Base-by-base conservation (phyloP, 1,139 yeast genomes). In the Pneumocystis carinii region DNA sequence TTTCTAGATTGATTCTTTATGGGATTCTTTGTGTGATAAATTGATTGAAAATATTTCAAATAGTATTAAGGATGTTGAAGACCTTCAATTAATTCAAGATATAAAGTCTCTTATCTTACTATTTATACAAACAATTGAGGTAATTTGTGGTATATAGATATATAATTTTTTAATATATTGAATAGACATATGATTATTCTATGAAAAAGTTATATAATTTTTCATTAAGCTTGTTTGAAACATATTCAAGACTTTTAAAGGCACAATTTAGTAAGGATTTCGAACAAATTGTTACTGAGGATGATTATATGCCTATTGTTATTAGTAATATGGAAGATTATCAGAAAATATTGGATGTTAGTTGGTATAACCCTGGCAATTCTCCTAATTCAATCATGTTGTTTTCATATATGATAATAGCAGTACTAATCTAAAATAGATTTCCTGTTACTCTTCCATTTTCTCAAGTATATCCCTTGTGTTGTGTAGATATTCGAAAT, bases 241-340 rank as follows among this genome's bases (percentile, higher is more conserved):
- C 82, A 67, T 86, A 81, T 70, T 83, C 88, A 12, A 79, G 80
- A 3, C 76, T 80, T 38, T 74, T 84, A 53, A 79, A 83, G 24
- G 76, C 76, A 66, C 79, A 80, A 29, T 90, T 90, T 73, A 78
- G 82, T 58, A 73, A 73, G 36, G 85, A 84, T 63, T 90, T 89
- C 73, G 75, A 78, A 59, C 79, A 79, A 17, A 77, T 85, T 8
- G 81, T 90, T 59, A 82, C 83, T 67, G 85, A 86, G 32, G 97
- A 90, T 72, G 95, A 88, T 70, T 88, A 89, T 70, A 88, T 87
- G 88, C 96, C 97, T 10, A 80, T 90, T 75, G 81, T 81, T 0
- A 84, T 90, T 41, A 81, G 83, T 66, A 83, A 83, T 63, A 73
- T 76, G 62, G 76, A 78, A 19, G 81, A 85, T 62, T 88, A 84